A percentile compares a stretch with the other conserved stretches of the same genome.
Conservation (phyloP, 768 basidiomycete genomes). For the Mycena galericulata region DNA sequence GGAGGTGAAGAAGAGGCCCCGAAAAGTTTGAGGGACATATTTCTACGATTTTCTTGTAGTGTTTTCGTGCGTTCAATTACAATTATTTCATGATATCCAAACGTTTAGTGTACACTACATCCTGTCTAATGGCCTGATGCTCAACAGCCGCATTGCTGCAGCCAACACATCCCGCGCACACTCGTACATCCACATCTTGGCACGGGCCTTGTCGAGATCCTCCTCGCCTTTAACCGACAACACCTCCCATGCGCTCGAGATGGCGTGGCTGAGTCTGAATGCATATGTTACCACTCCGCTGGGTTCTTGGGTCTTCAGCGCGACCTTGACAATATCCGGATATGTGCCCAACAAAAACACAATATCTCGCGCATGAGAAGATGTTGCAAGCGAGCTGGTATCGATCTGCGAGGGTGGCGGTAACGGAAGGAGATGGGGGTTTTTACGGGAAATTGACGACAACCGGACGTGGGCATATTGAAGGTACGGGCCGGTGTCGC, state of each 20-base stretch:
- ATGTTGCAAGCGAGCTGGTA: constrained; percentile 73
- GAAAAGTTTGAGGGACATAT: constrained; percentile 47
- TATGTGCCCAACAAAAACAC: constrained; percentile 89
- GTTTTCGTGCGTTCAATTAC: constrained; percentile 3
- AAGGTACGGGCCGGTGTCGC: constrained; percentile 95
- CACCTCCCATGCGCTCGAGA: constrained; percentile 93
- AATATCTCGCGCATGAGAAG: constrained; percentile 84
- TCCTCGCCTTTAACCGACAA: constrained; percentile 87
- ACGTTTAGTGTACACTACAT: constrained; percentile 67
- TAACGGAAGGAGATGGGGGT: constrained; percentile 86
- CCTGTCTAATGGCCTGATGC: constrained; percentile 89
- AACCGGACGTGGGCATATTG: constrained; percentile 97
- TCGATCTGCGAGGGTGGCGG: constrained; percentile 77
- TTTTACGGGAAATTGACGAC: constrained; percentile 91
- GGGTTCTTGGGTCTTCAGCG: constrained; percentile 88
- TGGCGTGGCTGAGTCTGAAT: constrained; percentile 88
- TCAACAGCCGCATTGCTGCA: constrained; percentile 87
- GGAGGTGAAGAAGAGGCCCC: constrained; percentile 79
- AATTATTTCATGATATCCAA: constrained; percentile 8
- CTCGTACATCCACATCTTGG: constrained; percentile 90
- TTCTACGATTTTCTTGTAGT: constrained; percentile 6
- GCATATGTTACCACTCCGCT: constrained; percentile 92
- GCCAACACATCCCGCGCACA: constrained; percentile 92
- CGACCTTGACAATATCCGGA: constrained; percentile 91
- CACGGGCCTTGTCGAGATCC: constrained; percentile 81